phyloP scores from a whole-genome alignment of 768 basidiomycete species.

The Tulasnella sp. region DNA sequence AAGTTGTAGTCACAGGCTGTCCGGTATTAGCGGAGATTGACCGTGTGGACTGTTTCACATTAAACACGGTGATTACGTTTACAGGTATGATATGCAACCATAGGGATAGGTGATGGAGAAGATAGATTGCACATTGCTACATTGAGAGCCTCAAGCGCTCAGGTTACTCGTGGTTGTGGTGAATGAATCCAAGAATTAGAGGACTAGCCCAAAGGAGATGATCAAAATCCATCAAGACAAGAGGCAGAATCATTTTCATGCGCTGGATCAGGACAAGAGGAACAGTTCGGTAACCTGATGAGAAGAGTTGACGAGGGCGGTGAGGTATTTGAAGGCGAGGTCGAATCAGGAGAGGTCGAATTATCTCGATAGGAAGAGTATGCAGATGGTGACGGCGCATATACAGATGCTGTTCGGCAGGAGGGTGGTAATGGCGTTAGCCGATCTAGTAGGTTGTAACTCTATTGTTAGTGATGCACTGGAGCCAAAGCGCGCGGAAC shows the following conservation, averaged over 20 bases:
- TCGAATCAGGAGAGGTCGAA: neutral
- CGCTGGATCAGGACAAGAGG: neutral
- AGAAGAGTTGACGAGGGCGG: neutral
- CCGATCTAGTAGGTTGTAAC: neutral
- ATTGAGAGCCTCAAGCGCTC: no score
- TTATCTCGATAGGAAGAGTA: conserved; percentile 5
- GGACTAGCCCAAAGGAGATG: no score
- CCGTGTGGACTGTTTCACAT: no score
- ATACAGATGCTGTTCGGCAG: conserved; percentile 4
- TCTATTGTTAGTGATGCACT: neutral
- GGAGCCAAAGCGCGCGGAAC: neutral
- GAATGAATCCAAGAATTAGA: no score
- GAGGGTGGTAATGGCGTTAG: conserved; percentile 12
- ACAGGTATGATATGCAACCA: no score
- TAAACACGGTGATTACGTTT: no score
- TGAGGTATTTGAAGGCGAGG: neutral
- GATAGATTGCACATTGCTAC: no score
- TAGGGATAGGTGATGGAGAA: no score
- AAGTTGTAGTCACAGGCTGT: no score
- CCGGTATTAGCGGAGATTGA: no score
- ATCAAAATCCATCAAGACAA: conserved; percentile 12
- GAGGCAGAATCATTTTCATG: conserved; percentile 1
- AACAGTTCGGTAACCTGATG: neutral
- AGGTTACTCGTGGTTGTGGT: no score
- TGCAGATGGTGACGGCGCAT: conserved; percentile 10